phyloP scores from a whole-genome alignment of 768 basidiomycete species.

The Suillus alpinus region DNA sequence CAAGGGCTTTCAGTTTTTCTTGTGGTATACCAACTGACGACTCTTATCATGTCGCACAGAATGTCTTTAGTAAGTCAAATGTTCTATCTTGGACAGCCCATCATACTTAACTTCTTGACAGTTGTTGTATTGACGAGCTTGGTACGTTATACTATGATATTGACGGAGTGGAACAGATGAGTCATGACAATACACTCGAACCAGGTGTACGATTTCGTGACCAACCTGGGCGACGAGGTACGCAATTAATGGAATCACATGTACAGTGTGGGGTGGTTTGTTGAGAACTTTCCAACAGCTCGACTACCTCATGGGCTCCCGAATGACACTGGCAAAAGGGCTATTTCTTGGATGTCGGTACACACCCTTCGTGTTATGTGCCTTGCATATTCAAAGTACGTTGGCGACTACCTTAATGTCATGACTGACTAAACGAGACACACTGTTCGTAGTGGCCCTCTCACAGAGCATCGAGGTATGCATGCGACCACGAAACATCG shows the following conservation, averaged over 20 bases:
- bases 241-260: background rate
- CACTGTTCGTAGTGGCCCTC: background rate
- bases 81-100: background rate
- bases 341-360: conserved; percentile 1
- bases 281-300: background rate
- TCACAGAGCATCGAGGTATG: background rate
- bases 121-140: background rate
- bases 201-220: background rate
- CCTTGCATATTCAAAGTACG: background rate
- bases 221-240: background rate
- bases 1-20: background rate
- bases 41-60: background rate
- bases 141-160: background rate
- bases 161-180: background rate
- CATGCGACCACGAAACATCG: background rate
- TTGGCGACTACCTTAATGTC: background rate
- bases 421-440: background rate
- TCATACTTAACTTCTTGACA: background rate
- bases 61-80: background rate
- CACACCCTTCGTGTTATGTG: background rate
- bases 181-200: background rate
- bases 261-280: background rate
- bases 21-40: background rate
- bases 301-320: background rate
- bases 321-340: background rate